These are phyloP conservation scores for Oenanthe sinensis DNA, from an alignment of 129 eudicot genomes.

Conservation along the genomic window DNA sequence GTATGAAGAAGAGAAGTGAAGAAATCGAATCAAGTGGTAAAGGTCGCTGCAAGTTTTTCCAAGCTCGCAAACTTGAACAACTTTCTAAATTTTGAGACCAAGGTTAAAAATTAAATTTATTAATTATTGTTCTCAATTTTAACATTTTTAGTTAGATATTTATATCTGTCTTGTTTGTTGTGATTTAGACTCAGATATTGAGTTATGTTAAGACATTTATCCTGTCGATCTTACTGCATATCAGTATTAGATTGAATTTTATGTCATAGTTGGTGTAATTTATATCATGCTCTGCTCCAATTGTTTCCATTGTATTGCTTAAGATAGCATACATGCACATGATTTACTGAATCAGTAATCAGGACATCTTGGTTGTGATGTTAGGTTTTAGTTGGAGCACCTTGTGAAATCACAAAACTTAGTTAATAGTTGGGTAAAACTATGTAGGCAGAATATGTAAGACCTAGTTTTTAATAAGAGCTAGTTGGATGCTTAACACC, in stretches of 20 bases:
- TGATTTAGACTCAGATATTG: neutral
- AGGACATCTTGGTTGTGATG: neutral
- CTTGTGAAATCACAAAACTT: neutral
- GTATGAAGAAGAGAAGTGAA: slow-evolving; percentile 68
- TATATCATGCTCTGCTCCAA: neutral
- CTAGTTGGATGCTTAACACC: neutral
- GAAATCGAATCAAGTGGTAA: slow-evolving; percentile 82
- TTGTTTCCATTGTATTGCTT: neutral
- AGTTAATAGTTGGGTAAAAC: neutral
- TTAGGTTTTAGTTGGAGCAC: neutral
- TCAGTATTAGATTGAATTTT: neutral
- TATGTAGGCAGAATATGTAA: neutral
- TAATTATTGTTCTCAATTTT: neutral
- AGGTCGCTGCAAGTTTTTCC: slow-evolving; percentile 93
- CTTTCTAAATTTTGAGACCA: slow-evolving; percentile 46
- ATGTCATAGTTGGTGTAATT: neutral
- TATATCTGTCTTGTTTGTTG: neutral
- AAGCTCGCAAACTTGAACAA: slow-evolving; percentile 79
- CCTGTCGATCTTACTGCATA: neutral
- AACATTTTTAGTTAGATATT: neutral
- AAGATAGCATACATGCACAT: neutral
- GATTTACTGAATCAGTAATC: neutral
- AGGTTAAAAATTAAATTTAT: neutral
- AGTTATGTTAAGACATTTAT: neutral
- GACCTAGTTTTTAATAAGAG: neutral